phyloP scores from a whole-genome alignment of 805 yeast genomes.

The Brettanomyces bruxellensis region DNA sequence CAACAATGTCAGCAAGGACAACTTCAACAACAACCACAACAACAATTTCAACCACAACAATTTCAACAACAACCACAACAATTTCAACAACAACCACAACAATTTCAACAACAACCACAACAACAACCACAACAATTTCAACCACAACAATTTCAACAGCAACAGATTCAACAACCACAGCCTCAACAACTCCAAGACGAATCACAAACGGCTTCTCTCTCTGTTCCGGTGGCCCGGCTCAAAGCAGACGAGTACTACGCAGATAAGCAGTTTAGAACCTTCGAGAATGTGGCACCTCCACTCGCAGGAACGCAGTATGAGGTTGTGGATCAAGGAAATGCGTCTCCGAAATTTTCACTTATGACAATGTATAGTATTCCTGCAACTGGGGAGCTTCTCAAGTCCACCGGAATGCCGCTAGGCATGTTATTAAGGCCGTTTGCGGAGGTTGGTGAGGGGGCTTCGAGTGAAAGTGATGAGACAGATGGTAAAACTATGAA shows the following conservation, averaged over 20 bases:
- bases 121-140: constrained; percentile 20
- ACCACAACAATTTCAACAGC: constrained; percentile 23
- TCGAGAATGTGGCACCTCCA: constrained; percentile 77
- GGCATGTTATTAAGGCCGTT: constrained; percentile 81
- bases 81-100: constrained; percentile 7
- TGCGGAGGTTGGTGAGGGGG: constrained; percentile 44
- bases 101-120: no score
- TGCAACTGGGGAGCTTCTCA: constrained; percentile 56
- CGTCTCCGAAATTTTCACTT: constrained; percentile 73
- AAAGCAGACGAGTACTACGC: constrained; percentile 26
- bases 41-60: no score
- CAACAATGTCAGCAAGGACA: no score
- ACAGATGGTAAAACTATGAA: no score
- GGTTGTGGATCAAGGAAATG: constrained; percentile 74
- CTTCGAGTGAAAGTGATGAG: constrained; percentile 27
- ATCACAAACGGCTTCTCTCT: constrained; percentile 13
- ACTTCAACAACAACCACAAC: no score
- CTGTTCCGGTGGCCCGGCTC: constrained; percentile 28
- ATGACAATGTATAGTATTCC: constrained; percentile 82
- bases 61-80: constrained; percentile 17
- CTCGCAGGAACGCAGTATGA: constrained; percentile 62
- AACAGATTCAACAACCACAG: constrained; percentile 6
- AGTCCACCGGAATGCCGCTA: constrained; percentile 67
- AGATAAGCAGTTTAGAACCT: constrained; percentile 50
- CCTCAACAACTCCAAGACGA: neutral